Evolutionary conservation across 2,329 filamentous ascomycete genomes (phyloP).

Genomic region (Exserohilum turcica): DNA sequence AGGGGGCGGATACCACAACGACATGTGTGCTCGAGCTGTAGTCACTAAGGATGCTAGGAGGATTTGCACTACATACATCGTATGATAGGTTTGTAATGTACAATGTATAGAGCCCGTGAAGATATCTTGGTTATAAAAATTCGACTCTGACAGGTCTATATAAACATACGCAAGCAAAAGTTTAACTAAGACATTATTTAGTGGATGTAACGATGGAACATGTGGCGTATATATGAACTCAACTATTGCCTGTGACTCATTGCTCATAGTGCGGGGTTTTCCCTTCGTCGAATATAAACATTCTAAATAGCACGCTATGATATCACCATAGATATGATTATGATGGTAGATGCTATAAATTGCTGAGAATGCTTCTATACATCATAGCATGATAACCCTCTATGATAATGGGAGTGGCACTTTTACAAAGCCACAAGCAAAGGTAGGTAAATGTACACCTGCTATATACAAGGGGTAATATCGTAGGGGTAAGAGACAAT

Average conservation of each 20-base stretch:
- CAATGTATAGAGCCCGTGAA: not conserved
- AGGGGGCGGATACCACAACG: conserved; percentile 48
- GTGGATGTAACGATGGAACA: not conserved
- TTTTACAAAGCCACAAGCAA: not conserved
- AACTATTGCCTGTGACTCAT: too few relatives aligned
- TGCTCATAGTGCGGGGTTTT: too few relatives aligned
- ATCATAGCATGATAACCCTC: not conserved
- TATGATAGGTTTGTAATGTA: not conserved
- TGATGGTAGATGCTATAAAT: too few relatives aligned
- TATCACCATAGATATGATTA: too few relatives aligned
- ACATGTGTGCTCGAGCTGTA: conserved; percentile 42
- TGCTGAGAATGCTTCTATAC: too few relatives aligned
- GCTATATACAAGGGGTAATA: not conserved
- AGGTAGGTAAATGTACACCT: conserved; percentile 1
- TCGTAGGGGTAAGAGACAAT: not conserved
- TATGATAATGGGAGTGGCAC: not conserved
- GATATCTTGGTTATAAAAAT: not conserved
- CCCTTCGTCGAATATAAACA: too few relatives aligned
- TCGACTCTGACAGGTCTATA: too few relatives aligned
- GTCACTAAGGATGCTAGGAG: not conserved
- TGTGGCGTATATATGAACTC: not conserved
- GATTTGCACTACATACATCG: not conserved
- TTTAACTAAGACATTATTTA: not conserved
- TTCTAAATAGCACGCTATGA: too few relatives aligned
- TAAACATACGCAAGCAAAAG: not conserved